A percentile compares a stretch with the other conserved stretches of the same genome.
Conservation (phyloP, 1,284 basidiomycete species). For the Leccinum solheimii region DNA sequence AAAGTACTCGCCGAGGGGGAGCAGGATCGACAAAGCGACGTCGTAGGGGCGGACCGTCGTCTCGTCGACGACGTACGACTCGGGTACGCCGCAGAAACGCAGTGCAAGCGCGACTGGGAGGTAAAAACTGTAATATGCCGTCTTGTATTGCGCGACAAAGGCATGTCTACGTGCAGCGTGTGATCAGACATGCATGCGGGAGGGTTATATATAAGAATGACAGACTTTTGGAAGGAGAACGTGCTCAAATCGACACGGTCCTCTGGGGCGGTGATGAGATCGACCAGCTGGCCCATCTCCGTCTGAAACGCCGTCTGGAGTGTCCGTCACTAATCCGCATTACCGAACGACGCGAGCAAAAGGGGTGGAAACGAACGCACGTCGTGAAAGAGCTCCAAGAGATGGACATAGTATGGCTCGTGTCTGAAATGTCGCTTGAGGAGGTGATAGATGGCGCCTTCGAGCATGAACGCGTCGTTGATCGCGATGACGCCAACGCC, state of each 20-base stretch:
- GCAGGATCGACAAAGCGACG: conserved; percentile 79
- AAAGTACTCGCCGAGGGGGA: conserved; percentile 98
- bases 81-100: conserved; percentile 74
- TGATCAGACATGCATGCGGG: background rate
- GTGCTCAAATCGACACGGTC: conserved; percentile 83
- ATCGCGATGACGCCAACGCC: conserved; percentile 88
- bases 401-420: conserved; percentile 85
- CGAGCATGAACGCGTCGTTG: conserved; percentile 98
- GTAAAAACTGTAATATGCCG: conserved; percentile 98
- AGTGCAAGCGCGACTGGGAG: conserved; percentile 96
- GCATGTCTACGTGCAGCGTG: conserved; percentile 64
- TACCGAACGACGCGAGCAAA: background rate
- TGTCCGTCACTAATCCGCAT: background rate
- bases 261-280: conserved; percentile 94
- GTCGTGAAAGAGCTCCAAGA: conserved; percentile 92
- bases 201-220: background rate
- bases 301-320: conserved; percentile 84
- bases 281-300: conserved; percentile 94
- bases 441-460: conserved; percentile 89
- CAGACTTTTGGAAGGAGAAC: conserved; percentile 82
- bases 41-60: conserved; percentile 65
- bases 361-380: background rate
- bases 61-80: conserved; percentile 41
- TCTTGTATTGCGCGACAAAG: conserved; percentile 97
- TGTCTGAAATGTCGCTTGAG: conserved; percentile 87